Conservation (phyloP, 176 grass and related monocot genomes). For the Pharus latifolius region DNA sequence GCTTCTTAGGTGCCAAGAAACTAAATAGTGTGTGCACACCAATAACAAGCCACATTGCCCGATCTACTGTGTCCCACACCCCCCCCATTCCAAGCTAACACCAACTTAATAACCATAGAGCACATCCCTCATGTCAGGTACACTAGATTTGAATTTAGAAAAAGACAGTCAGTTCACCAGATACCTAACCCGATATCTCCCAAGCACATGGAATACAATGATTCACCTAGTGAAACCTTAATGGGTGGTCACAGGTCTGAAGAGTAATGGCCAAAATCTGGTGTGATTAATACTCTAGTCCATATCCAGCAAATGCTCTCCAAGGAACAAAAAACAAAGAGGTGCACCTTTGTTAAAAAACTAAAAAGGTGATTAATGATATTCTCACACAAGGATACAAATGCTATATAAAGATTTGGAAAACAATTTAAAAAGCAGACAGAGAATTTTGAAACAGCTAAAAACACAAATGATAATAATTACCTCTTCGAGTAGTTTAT, state of each 20-base stretch:
- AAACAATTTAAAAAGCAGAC: not conserved
- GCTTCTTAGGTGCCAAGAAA: not conserved
- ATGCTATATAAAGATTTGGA: not conserved
- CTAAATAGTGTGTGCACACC: not conserved
- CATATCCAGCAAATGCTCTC: no score
- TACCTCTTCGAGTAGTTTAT: constrained; percentile 82
- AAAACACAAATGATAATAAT: constrained; percentile 6
- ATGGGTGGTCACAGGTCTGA: not conserved
- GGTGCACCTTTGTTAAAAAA: not conserved
- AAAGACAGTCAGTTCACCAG: not conserved
- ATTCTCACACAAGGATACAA: not conserved
- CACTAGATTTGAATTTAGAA: not conserved
- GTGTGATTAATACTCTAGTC: no score
- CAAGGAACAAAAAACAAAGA: not conserved
- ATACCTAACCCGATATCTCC: not conserved
- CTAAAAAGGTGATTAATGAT: not conserved
- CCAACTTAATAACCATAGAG: not conserved
- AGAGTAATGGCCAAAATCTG: no score
- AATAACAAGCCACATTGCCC: not conserved
- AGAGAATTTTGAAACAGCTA: not conserved
- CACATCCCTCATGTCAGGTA: not conserved
- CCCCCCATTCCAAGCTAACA: constrained; percentile 1
- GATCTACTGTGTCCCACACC: not conserved
- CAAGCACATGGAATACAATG: not conserved
- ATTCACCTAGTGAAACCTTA: not conserved